Evolutionary conservation across 768 basidiomycete species (phyloP).

Genomic region (Tubosaeta brunneosetosa): DNA sequence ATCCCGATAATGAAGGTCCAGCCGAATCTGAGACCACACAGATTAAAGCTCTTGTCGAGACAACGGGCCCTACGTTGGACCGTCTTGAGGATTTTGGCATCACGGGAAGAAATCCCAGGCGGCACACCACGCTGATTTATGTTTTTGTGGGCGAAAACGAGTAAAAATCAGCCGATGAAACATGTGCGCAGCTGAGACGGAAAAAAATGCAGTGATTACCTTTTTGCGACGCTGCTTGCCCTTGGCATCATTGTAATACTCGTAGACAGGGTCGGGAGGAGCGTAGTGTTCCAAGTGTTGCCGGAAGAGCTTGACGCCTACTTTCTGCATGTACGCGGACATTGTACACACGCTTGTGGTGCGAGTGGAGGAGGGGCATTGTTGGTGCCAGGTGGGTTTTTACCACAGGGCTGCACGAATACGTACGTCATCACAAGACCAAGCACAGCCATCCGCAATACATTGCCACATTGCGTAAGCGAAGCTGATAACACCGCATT

Average conservation of each 20-base stretch:
- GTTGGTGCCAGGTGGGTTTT: not conserved
- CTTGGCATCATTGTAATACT: slow-evolving; percentile 25
- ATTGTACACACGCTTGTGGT: slow-evolving; percentile 5
- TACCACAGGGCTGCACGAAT: not conserved
- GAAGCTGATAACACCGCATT: not conserved
- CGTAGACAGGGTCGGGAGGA: slow-evolving; percentile 75
- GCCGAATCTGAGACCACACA: slow-evolving; percentile 81
- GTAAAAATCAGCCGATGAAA: slow-evolving; percentile 19
- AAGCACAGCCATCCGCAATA: slow-evolving; percentile 1
- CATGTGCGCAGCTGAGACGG: slow-evolving; percentile 32
- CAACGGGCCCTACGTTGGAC: slow-evolving; percentile 76
- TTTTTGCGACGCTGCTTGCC: slow-evolving; percentile 30
- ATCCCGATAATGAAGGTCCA: slow-evolving; percentile 82
- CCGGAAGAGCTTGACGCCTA: slow-evolving; percentile 58
- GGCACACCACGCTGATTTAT: slow-evolving; percentile 57
- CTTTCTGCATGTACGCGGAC: slow-evolving; percentile 35
- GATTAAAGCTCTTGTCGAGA: slow-evolving; percentile 80
- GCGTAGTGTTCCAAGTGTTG: slow-evolving; percentile 61
- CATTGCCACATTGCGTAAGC: slow-evolving; percentile 2
- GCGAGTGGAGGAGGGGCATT: not conserved
- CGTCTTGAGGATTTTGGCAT: slow-evolving; percentile 67
- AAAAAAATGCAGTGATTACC: slow-evolving; percentile 26
- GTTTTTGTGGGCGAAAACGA: not conserved
- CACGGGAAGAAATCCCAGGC: slow-evolving; percentile 70
- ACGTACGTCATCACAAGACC: slow-evolving; percentile 9